Conservation (phyloP, 352 stramenopile species). For the Nothophytophthora sp. region DNA sequence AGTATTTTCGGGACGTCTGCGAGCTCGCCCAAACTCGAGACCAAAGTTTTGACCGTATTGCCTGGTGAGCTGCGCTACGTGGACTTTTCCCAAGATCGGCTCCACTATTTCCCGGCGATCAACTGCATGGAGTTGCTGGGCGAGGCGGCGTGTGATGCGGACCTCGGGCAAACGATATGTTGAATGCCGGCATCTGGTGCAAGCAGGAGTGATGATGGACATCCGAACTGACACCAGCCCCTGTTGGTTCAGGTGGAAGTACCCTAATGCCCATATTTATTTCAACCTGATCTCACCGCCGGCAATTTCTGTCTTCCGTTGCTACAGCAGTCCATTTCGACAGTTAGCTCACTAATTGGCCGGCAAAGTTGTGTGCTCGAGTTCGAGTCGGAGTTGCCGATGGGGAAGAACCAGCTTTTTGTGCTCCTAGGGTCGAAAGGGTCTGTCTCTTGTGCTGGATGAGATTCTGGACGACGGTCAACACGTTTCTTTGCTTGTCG, state of each 20-base stretch:
- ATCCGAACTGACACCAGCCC: too few relatives aligned
- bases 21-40: slow-evolving; percentile 1
- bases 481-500: slow-evolving; percentile 65
- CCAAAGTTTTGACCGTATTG: slow-evolving; percentile 19
- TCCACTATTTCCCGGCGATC: slow-evolving; percentile 77
- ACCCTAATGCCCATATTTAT: slow-evolving; percentile 32
- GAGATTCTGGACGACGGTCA: slow-evolving; percentile 76
- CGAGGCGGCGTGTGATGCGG: slow-evolving; percentile 52
- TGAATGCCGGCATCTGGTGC: too few relatives aligned
- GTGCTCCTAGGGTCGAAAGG: slow-evolving; percentile 46
- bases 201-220: too few relatives aligned
- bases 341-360: slow-evolving; percentile 23
- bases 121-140: slow-evolving; percentile 83
- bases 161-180: slow-evolving; percentile 29
- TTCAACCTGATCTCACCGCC: slow-evolving; percentile 8
- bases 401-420: slow-evolving; percentile 12
- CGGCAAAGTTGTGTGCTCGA: slow-evolving; percentile 17
- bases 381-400: slow-evolving; percentile 9
- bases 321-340: neutral
- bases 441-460: slow-evolving; percentile 82
- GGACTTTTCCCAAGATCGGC: slow-evolving; percentile 41
- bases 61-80: slow-evolving; percentile 54
- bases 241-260: slow-evolving; percentile 7
- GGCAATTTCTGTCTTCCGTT: neutral
- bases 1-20: slow-evolving; percentile 37